Evolutionary conservation across 768 basidiomycete genomes (phyloP), one percentile per base, ranked within the genome.

Genomic region (Lanmaoa pseudosensibilis): DNA sequence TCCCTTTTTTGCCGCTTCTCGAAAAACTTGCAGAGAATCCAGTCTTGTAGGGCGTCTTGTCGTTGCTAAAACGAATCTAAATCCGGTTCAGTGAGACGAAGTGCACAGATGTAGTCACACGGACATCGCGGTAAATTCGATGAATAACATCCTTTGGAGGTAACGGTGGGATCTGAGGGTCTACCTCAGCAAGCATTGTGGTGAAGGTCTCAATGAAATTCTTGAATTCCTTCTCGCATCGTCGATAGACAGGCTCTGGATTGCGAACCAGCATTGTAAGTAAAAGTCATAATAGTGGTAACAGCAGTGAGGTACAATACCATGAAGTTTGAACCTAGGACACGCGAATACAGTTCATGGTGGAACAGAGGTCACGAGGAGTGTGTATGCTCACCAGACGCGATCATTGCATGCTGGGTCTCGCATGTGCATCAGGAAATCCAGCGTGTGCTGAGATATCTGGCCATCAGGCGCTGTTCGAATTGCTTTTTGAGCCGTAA

Each of bases 21-120:
- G 93, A 94, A 62, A 95, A 91, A 52, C 86, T 88, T 0, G 92
- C 90, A 0, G 88, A 88, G 33, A 98, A 80, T 11, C 79, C 79
- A 7, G 72, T 82, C 74, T 98, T 98, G 77, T 99, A 99, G 0
- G 96, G 96, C 5, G 96, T 99, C 75, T 94, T 95, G 69, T 94
- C 90, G 54, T 92, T 92, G 67, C 90, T 92, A 73, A 96, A 97
- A 15, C 94, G 83, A 23, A 96, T 71, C 90, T 93, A 44, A 36
- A 36, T 8, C 9, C 30, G 3, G 21, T 16, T 63, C 47, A 61
- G 49, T 41, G 34, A 60, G 52, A 55, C n/a, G 27, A 25, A 9
- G 13, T 30, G 55, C 33, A 44, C 10, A 19, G 34, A 47, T 25
- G 25, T 1, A 23, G 10, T 25, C 18, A 43, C 37, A 48, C 60